phyloP scores from a whole-genome alignment of 225 moss, liverwort and hornwort species.

The Pleurozium schreberi region DNA sequence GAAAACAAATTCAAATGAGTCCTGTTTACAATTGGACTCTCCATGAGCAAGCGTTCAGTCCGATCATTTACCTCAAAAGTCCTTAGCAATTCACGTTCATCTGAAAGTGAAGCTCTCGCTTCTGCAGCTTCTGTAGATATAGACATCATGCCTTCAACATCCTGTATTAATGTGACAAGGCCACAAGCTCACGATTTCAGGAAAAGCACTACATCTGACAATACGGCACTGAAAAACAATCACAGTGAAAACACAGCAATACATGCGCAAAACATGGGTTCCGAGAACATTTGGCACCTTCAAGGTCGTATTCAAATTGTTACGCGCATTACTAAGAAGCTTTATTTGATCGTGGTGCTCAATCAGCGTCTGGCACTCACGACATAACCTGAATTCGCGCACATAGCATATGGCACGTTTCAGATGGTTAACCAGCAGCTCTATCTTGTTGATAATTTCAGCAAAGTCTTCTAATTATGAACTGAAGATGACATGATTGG shows the following conservation, averaged over 20 bases:
- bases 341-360: conserved; percentile 99
- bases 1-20: not conserved
- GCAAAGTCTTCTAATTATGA: not conserved
- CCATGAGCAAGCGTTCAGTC: not conserved
- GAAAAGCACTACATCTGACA: not conserved
- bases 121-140: conserved; percentile 97
- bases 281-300: conserved; percentile 39
- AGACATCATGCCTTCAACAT: conserved; percentile 99
- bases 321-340: conserved; percentile 96
- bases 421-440: not conserved
- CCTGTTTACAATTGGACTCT: not conserved
- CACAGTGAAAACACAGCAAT: not conserved
- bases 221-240: not conserved
- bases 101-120: conserved; percentile 83
- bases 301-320: conserved; percentile 93
- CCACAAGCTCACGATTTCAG: not conserved
- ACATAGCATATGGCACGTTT: not conserved
- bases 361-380: conserved; percentile 96
- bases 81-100: conserved; percentile 84
- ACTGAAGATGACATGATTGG: not conserved
- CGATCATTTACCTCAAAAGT: conserved; percentile 73
- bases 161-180: conserved; percentile 27
- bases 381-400: conserved; percentile 64
- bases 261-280: not conserved
- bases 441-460: not conserved